Conservation (phyloP, 371 early-diverging fungal genomes). For the Saksenaea vasiformis region DNA sequence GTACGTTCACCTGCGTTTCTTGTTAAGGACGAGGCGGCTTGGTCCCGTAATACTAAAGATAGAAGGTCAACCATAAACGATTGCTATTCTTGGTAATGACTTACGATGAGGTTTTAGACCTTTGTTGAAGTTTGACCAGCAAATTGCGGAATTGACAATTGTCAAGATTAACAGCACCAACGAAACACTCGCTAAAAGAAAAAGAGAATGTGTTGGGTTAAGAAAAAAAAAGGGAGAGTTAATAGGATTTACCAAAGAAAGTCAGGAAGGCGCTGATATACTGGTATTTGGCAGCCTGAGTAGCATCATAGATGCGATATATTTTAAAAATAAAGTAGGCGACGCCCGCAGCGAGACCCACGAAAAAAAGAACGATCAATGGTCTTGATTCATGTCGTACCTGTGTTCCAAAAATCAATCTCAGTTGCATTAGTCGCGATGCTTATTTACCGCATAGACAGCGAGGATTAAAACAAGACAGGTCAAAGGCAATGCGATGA, state of each 20-base stretch:
- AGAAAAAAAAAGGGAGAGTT: not conserved
- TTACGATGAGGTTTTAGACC: constrained; percentile 69
- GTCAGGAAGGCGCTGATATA: constrained; percentile 78
- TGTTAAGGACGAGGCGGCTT: constrained; percentile 8
- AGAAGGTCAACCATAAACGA: constrained; percentile 8
- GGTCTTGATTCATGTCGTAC: constrained; percentile 46
- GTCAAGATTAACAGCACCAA: constrained; percentile 71
- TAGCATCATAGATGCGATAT: constrained; percentile 72
- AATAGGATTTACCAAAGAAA: constrained; percentile 81
- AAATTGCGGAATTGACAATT: constrained; percentile 66
- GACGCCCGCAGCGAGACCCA: constrained; percentile 67
- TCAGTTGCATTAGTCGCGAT: not conserved
- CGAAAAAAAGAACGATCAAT: constrained; percentile 68
- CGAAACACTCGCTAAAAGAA: constrained; percentile 60
- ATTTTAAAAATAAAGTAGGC: constrained; percentile 89
- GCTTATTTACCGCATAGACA: constrained; percentile 68
- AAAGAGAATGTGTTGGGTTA: not conserved
- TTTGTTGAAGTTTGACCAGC: constrained; percentile 80
- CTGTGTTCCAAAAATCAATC: constrained; percentile 18
- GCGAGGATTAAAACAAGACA: constrained; percentile 73
- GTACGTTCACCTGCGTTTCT: constrained; percentile 27
- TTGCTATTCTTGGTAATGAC: constrained; percentile 3
- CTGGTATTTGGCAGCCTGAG: constrained; percentile 59
- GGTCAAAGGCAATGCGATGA: constrained; percentile 80
- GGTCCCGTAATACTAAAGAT: constrained; percentile 24